Conservation (phyloP, 495 filamentous ascomycete genomes). For the Neurospora intermedia region DNA sequence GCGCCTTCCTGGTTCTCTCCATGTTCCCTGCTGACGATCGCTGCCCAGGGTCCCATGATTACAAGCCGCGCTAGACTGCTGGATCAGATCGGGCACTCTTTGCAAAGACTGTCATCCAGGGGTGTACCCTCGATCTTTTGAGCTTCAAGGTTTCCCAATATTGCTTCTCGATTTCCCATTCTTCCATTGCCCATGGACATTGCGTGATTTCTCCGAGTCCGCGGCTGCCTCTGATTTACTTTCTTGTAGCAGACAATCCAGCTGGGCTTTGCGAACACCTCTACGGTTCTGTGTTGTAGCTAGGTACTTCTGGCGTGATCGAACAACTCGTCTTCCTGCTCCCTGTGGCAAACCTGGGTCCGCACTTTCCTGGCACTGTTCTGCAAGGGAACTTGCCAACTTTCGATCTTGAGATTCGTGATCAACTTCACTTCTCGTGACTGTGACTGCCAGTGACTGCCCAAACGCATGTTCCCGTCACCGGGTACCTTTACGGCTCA, state of each 20-base stretch:
- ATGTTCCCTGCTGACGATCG: neutral
- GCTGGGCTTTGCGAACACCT: too few relatives aligned
- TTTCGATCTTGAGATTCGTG: neutral
- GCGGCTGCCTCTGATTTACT: neutral
- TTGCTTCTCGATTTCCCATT: neutral
- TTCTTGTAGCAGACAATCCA: too few relatives aligned
- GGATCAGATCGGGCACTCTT: neutral
- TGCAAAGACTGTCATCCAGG: neutral
- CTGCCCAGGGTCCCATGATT: neutral
- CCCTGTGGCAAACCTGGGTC: too few relatives aligned
- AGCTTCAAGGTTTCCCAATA: neutral
- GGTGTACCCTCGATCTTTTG: neutral
- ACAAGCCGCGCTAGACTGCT: neutral
- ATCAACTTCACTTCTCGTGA: neutral
- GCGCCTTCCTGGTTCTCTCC: neutral
- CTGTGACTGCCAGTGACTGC: neutral
- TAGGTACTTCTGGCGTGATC: too few relatives aligned
- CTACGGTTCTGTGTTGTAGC: too few relatives aligned
- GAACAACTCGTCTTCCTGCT: too few relatives aligned
- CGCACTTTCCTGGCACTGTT: too few relatives aligned
- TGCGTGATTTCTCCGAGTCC: neutral
- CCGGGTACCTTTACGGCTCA: neutral
- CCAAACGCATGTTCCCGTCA: neutral
- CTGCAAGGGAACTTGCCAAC: neutral
- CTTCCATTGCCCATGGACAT: neutral